These are phyloP conservation scores for Colletotrichum chrysophilum DNA, from an alignment of 2,329 filamentous ascomycete genomes.

Conservation along the genomic window DNA sequence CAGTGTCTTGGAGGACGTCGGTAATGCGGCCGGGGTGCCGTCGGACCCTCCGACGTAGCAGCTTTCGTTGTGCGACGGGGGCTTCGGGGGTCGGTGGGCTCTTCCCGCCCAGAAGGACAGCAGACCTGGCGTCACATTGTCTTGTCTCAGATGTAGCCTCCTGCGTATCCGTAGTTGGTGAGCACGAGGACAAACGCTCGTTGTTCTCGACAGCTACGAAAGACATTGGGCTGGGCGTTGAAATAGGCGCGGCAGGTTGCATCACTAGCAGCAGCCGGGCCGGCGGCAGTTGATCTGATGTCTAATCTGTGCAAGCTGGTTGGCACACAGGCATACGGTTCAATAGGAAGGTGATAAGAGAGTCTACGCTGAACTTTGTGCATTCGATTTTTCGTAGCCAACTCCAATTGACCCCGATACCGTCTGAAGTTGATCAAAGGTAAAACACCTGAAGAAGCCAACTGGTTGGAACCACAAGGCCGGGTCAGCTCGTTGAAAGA, in stretches of 20 bases:
- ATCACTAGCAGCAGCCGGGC: not conserved
- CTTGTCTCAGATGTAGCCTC: not conserved
- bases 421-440: not conserved
- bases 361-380: not conserved
- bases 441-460: not conserved
- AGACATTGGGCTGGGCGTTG: not conserved
- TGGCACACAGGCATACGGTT: not conserved
- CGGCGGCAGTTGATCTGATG: constrained; percentile 4
- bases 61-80: not conserved
- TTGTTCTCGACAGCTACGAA: not conserved
- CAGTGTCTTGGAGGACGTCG: not conserved
- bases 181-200: not conserved
- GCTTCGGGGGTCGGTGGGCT: not conserved
- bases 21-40: constrained; percentile 1
- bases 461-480: not conserved
- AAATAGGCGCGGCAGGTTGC: constrained; percentile 3
- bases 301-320: constrained; percentile 1
- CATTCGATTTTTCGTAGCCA: not conserved
- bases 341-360: not conserved
- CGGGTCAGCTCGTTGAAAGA: not conserved
- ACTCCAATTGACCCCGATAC: not conserved
- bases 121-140: not conserved
- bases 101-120: not conserved
- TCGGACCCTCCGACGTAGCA: constrained; percentile 10
- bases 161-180: not conserved